Evolutionary conservation across 2,329 filamentous ascomycete species (phyloP).

Genomic region (Sporothrix pallida): DNA sequence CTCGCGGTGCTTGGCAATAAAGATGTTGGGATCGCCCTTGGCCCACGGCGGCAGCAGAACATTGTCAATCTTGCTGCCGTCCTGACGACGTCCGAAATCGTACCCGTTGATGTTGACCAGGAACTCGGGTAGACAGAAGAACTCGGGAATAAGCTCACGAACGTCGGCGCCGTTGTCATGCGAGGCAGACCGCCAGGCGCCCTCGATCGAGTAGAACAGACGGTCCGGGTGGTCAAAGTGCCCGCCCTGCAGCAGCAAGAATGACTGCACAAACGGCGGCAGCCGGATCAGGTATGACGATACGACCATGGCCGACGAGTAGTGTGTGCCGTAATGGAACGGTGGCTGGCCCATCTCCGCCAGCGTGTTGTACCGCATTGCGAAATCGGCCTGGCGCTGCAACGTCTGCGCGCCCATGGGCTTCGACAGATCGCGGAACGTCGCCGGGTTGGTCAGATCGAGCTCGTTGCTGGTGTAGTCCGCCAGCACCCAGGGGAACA

Average conservation of each 20-base stretch:
- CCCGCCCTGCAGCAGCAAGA: constrained; percentile 91
- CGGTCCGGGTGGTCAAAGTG: constrained; percentile 95
- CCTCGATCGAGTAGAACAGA: constrained; percentile 90
- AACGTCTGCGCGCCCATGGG: constrained; percentile 93
- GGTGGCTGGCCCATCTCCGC: constrained; percentile 90
- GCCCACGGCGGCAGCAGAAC: constrained; percentile 95
- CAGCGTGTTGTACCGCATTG: constrained; percentile 83
- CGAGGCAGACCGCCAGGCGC: constrained; percentile 90
- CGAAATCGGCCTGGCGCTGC: constrained; percentile 76
- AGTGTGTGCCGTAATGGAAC: constrained; percentile 98
- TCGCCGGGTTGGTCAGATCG: constrained; percentile 80
- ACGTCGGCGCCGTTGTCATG: constrained; percentile 92
- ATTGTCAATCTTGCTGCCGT: constrained; percentile 78
- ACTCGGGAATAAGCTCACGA: constrained; percentile 92
- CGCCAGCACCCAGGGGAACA: constrained; percentile 96
- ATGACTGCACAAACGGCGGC: constrained; percentile 95
- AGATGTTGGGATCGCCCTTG: constrained; percentile 93
- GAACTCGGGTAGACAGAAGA: constrained; percentile 96
- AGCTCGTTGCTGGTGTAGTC: constrained; percentile 95
- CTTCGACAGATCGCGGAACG: constrained; percentile 89
- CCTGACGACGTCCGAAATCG: constrained; percentile 87
- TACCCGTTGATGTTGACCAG: constrained; percentile 92
- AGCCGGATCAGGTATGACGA: constrained; percentile 94
- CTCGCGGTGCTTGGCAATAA: constrained; percentile 94
- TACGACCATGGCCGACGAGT: constrained; percentile 98